Evolutionary conservation across 768 basidiomycete genomes (phyloP), one percentile per base, ranked within the genome.

Genomic region (Amanita pallidorosea): DNA sequence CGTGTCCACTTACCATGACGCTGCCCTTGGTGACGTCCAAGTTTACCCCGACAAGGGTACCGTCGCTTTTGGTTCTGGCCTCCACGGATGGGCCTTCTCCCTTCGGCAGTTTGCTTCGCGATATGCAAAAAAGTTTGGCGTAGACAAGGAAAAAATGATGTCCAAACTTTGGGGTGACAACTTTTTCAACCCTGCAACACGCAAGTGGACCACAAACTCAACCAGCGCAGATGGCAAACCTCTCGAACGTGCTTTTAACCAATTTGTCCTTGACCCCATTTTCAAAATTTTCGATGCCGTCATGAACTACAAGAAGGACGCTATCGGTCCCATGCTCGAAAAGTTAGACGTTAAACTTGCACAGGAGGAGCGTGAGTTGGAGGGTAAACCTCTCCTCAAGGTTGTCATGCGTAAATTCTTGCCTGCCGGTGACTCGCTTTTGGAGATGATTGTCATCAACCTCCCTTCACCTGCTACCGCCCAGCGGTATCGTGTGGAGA

Each of bases 361-460:
- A 52, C 67, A 72, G 43, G 90, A 94, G 1, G 95, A 96, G 76
- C 83, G 82, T 62, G 96, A 96, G 57, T 79, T 90, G 57, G 95
- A 97, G 67, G 86, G 91, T 65, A 99, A 99, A 72, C 78, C 80
- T 18, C 84, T 99, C 61, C 87, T 99, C 68, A 99, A 99, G 76
- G 83, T 85, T 60, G 69, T 98, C 70, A 98, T 99, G 96, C 87
- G 93, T 71, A 96, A 96, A 73, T 99, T 98, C 88, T 77, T 98
- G 58, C 96, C 96, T 64, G 96, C 96, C 56, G 96, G 96, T 63
- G 96, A 99, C 71, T 86, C 94, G 42, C 84, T 99, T 60, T 68
- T 99, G 72, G 96, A 98, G 80, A 99, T 99, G 96, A 97, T 97
- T 70, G 93, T 97, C 77, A 90, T 99, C 71, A 91, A 97, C 75